phyloP scores from a whole-genome alignment of 176 grass and related monocot genomes.

The Lolium multiflorum region DNA sequence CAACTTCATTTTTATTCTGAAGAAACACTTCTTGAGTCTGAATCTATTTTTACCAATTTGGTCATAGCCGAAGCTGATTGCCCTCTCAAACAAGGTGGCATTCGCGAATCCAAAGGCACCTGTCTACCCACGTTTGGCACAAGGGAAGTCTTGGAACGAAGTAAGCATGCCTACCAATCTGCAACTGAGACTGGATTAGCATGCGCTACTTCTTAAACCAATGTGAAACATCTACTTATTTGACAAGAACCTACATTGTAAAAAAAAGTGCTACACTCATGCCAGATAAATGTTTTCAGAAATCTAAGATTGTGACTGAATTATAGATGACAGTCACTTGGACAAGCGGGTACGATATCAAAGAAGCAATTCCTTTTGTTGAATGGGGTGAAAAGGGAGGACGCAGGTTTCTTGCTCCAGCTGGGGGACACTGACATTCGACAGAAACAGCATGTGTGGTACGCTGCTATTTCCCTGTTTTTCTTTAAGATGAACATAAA shows the following conservation, averaged over 20 bases:
- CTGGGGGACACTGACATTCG: conserved; percentile 83
- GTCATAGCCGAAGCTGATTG: conserved; percentile 71
- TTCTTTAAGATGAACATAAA: not conserved
- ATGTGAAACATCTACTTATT: not conserved
- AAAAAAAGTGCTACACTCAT: not conserved
- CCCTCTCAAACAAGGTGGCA: conserved; percentile 58
- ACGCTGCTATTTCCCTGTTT: not conserved
- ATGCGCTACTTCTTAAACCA: conserved; percentile 7
- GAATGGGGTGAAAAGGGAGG: conserved; percentile 70
- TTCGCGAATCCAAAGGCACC: conserved; percentile 81
- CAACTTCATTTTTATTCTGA: not conserved
- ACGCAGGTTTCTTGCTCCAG: conserved; percentile 49
- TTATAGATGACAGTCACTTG: conserved; percentile 82
- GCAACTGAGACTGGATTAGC: not conserved
- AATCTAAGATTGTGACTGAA: not conserved
- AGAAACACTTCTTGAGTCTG: not conserved
- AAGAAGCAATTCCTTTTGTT: conserved; percentile 73
- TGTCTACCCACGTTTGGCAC: conserved; percentile 74
- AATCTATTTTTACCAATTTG: not conserved
- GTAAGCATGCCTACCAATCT: conserved; percentile 47
- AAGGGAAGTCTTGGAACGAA: conserved; percentile 82
- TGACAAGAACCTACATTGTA: not conserved
- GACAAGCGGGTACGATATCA: conserved; percentile 81
- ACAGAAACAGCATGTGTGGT: conserved; percentile 88
- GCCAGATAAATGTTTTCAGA: not conserved